phyloP scores from a whole-genome alignment of 73 alveolate genomes.

The Uronychia setigera region DNA sequence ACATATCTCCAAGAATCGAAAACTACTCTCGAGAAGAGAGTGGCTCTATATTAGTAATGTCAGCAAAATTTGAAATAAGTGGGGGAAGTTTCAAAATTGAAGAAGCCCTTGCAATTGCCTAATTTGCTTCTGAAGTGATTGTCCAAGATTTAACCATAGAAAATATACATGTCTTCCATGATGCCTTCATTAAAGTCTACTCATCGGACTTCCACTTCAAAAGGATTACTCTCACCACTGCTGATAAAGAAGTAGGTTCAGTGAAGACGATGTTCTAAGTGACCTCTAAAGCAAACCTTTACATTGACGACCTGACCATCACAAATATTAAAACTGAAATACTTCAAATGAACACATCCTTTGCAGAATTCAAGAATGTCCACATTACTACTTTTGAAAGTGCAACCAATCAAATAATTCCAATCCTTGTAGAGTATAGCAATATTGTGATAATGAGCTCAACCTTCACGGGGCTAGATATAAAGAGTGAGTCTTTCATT shows the following conservation, averaged over 20 bases:
- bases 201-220: not conserved
- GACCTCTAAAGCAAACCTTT: not conserved
- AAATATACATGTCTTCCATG: not conserved
- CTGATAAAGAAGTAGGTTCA: not conserved
- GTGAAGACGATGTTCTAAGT: not conserved
- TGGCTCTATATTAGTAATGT: not conserved
- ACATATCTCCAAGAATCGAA: not conserved
- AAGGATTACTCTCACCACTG: not conserved
- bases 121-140: not conserved
- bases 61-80: not conserved
- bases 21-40: not conserved
- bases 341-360: not conserved
- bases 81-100: not conserved
- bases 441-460: not conserved
- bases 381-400: not conserved
- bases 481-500: not conserved
- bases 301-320: not conserved
- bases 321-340: not conserved
- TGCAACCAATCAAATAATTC: not conserved
- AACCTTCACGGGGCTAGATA: not conserved
- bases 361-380: not conserved
- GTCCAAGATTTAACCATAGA: not conserved
- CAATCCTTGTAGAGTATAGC: not conserved
- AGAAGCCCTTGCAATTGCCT: not conserved
- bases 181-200: not conserved